Evolutionary conservation across 2,329 filamentous ascomycete genomes (phyloP), one percentile per base, ranked within the genome.

Genomic region (Aspergillus brunneoviolaceus): DNA sequence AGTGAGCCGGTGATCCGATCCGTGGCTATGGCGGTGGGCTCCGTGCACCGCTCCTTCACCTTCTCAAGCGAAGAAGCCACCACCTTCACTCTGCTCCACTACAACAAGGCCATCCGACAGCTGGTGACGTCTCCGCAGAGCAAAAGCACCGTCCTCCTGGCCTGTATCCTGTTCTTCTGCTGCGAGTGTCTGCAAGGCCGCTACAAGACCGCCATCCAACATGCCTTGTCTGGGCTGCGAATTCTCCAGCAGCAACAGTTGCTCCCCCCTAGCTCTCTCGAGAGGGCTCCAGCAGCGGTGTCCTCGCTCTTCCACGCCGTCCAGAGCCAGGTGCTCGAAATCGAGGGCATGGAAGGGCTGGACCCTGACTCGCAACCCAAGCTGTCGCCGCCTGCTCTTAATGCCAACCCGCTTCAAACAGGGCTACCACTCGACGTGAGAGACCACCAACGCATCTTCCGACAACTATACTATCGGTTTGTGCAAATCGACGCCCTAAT

Each of bases 1-100:
- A 49, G 27, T 23, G 49, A 57, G 27, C 55, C 55, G 9, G 51
- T 50, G 14, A 45, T 57, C 33, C 55, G 48, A 16, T 47, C 27
- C 9, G 49, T 51, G 11, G 55, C 55, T n/a, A 33, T 47, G 21
- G 55, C 55, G 16, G 55, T 57, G n/a, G 55, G 55, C 6, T 52
- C 49, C 14, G 25, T 57, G 55, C 55, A 57, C 21, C 49, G 31
- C 2, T 35, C 55, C 16, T 57, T 52, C 6, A 10, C 23, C 47
- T 51, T 51, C 23, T 31, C 21, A 23, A 35, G 39, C 11, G n/a
- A 51, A 2, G 21, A 14, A 14, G 55, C 14, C 16, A 27, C 23
- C 9, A 35, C 51, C n/a, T 57, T 51, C 27, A 49, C 55, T 3
- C 33, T 57, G 12, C 49, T 19, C 19, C 33, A 57, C 14, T 57